phyloP scores from a whole-genome alignment of 2,329 filamentous ascomycete genomes.

The Byssochlamys sp. region DNA sequence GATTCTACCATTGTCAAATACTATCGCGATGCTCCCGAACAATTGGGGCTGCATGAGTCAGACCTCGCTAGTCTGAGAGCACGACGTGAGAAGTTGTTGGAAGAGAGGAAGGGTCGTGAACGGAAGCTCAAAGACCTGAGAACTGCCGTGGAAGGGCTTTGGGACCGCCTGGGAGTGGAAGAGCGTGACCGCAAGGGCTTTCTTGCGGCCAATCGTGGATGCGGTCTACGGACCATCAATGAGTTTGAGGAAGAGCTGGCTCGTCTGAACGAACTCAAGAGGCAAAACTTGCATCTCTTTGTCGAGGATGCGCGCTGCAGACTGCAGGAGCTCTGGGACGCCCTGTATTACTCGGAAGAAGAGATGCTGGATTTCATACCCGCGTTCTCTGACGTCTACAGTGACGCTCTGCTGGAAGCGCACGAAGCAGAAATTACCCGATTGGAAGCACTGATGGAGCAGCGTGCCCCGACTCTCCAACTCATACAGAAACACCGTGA shows the following conservation, averaged over 20 bases:
- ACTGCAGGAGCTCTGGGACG: constrained; percentile 90
- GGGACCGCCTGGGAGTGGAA: constrained; percentile 78
- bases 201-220: constrained; percentile 77
- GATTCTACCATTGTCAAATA: constrained; percentile 78
- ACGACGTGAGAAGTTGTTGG: constrained; percentile 70
- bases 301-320: constrained; percentile 87
- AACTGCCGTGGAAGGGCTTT: constrained; percentile 69
- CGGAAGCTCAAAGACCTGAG: constrained; percentile 67
- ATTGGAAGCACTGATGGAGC: constrained; percentile 71
- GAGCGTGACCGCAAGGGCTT: constrained; percentile 76
- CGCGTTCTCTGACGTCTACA: constrained; percentile 93
- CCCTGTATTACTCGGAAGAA: constrained; percentile 87
- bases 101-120: constrained; percentile 82
- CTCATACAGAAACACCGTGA: constrained; percentile 75
- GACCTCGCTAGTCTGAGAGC: constrained; percentile 64
- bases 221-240: constrained; percentile 82
- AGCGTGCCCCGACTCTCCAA: constrained; percentile 72
- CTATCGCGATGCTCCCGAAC: constrained; percentile 83
- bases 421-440: constrained; percentile 85
- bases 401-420: constrained; percentile 84
- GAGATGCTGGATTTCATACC: constrained; percentile 98
- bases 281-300: constrained; percentile 88
- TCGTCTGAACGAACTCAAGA: constrained; percentile 81
- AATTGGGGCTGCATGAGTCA: constrained; percentile 81
- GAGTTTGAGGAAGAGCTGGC: constrained; percentile 87